Conservation (phyloP, 148 eudicot genomes). For the Rhododendron simsii region DNA sequence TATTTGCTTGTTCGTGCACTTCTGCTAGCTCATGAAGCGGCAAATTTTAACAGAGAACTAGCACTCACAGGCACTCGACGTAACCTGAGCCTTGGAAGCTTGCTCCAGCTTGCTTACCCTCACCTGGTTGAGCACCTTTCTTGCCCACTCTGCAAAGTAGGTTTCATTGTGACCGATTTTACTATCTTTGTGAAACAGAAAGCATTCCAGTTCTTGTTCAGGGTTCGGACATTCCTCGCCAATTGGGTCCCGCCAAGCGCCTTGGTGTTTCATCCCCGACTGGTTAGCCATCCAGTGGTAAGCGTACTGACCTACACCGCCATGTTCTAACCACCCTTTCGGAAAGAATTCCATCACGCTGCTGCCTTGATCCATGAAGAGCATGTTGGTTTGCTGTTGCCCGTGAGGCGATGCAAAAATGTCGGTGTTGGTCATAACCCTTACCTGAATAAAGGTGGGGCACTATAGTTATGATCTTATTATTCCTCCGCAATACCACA, state of each 20-base stretch:
- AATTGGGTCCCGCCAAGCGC: slow-evolving; percentile 42
- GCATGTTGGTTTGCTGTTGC: slow-evolving; percentile 45
- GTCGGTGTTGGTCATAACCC: slow-evolving; percentile 39
- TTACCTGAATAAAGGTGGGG: slow-evolving; percentile 26
- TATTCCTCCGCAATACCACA: not conserved
- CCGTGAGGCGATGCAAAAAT: slow-evolving; percentile 42
- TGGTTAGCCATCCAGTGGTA: slow-evolving; percentile 40
- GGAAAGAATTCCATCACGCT: slow-evolving; percentile 53
- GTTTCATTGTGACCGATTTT: slow-evolving; percentile 41
- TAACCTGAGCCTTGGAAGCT: slow-evolving; percentile 7
- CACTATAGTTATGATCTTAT: not conserved
- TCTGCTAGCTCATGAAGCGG: not conserved
- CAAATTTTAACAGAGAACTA: not conserved
- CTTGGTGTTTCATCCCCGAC: slow-evolving; percentile 40
- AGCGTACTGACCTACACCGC: slow-evolving; percentile 36
- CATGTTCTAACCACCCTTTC: slow-evolving; percentile 44
- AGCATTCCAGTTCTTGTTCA: slow-evolving; percentile 23
- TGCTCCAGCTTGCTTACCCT: slow-evolving; percentile 22
- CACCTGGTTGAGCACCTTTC: slow-evolving; percentile 21
- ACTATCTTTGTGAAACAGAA: slow-evolving; percentile 24
- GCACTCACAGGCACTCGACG: slow-evolving; percentile 17
- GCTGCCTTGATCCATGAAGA: slow-evolving; percentile 47
- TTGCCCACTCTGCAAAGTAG: slow-evolving; percentile 37
- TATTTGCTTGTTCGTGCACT: slow-evolving; percentile 1
- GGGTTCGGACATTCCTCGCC: slow-evolving; percentile 34